Evolutionary conservation across 257 asterid species (phyloP), one percentile per base, ranked within the genome.

Genomic region (Nicotiana tomentosiformis): DNA sequence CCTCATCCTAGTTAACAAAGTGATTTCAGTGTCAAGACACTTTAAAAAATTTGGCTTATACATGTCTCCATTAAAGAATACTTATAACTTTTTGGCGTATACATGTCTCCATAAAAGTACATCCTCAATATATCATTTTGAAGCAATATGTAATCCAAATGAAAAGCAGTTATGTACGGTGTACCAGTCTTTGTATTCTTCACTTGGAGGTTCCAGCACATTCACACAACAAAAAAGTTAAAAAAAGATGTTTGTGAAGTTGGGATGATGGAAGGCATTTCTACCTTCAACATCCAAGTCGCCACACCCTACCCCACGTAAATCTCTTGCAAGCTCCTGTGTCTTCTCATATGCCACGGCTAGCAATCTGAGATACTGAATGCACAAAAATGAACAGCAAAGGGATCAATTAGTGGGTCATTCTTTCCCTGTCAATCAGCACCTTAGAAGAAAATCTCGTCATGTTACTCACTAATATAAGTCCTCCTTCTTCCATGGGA

Each of bases 271-370:
- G 3, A 83, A 32, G 29, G 20, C 16, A 66, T 53, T 11, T 61
- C 70, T 89, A 96, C 98, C 98, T 96, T 96, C 99, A 79, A 92
- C 86, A 90, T 96, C 99, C 91, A 96, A 90, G 90, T 96, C 99
- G 74, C 98, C 97, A 74, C 99, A 96, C 57, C 99, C 99, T 77
- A 96, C 97, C 35, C 93, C 90, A 77, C 85, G 93, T 86, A 96
- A 89, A 87, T 94, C 97, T 88, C 87, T 88, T 78, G 99, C 93
- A 86, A 96, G 98, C 83, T 93, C 98, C 85, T 83, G 95, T 53
- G 99, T 96, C 92, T 93, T 96, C 86, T 93, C 98, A 90, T 96
- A 94, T 74, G 98, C 93, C 87, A 96, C 98, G 20, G 99, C 98
- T 46, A 96, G 91, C 90, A 96, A 81, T 89, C 98, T 94, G 61